Base-by-base conservation (phyloP, 106 monocot species). In the Cymbidium sinense region DNA sequence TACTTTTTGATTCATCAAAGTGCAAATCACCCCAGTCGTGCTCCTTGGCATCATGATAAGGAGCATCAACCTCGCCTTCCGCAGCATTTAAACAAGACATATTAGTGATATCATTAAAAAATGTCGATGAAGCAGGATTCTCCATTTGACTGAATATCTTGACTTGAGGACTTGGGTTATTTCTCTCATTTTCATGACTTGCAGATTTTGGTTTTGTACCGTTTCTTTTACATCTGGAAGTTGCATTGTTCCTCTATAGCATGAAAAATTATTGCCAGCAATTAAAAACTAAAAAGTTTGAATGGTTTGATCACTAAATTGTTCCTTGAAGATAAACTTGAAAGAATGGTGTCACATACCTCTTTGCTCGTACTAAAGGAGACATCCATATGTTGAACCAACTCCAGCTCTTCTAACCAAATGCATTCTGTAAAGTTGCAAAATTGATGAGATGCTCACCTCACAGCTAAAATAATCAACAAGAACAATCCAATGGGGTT, bases 281-380 rank as follows among this genome's bases (percentile, higher is more conserved):
- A 41, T 41, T 34, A 17, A 3, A 65, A 78, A 77, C 50, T 50
- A 39, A 31, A 7, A 19, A 73, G 20, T 21, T 20, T 17, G 0
- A 83, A 17, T 28, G 39, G 12, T 12, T 13, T 44, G 74, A 76
- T 8, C 8, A 12, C 50, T 50, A 51, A 52, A 12, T 18, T 34
- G 29, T 19, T 75, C 31, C 11, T 75, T 51, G 10, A 31, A 77
- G 28, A 15, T 30, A 18, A 39, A 77, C 20, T 3, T 50, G 75
- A 34, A 3, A 62, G 9, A 25, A 12, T 67, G 29, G 5, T 28
- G 79, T 3, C 75, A 78, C 80, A 79, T 85, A 77, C 92, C 78
- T 80, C 80, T 70, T 89, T 93, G 75, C 62, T 87, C 50, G 93
- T 84, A 25, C 69, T 76, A 75, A 95, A 95, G 33, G 95, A 88